These are phyloP conservation scores for Botrytis fabae DNA, from an alignment of 2,329 filamentous ascomycete species.

Conservation along the genomic window DNA sequence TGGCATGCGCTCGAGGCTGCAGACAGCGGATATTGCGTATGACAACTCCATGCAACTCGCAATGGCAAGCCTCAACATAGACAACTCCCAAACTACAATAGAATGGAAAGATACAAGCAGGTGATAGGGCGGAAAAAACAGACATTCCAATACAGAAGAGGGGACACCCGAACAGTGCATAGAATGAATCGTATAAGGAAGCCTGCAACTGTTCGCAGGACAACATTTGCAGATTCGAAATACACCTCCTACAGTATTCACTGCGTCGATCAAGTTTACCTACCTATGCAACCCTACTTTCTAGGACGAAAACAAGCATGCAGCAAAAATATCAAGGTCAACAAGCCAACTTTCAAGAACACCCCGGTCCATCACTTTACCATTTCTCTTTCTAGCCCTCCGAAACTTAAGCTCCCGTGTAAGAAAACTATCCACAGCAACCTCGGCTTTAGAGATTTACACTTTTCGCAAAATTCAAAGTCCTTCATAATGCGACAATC, in stretches of 20 bases:
- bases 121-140: not conserved
- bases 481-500: not conserved
- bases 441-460: not conserved
- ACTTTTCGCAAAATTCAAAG: not conserved
- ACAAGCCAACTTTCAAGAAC: not conserved
- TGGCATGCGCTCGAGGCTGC: not conserved
- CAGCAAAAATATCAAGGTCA: not conserved
- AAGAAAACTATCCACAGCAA: not conserved
- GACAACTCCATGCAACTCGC: not conserved
- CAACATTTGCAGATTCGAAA: too few relatives aligned
- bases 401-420: not conserved
- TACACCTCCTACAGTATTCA: not conserved
- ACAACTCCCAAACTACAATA: too few relatives aligned
- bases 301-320: not conserved
- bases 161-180: not conserved
- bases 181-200: not conserved
- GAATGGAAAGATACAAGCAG: not conserved
- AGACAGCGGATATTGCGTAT: not conserved
- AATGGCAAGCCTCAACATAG: not conserved
- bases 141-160: not conserved
- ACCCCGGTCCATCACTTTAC: not conserved
- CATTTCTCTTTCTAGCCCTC: not conserved
- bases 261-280: not conserved
- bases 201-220: too few relatives aligned
- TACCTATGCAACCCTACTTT: not conserved